Percentiles rank a stretch among this genome's conserved stretches.
Conservation (phyloP, 2,329 filamentous ascomycete species). For the Aspergillus novofumigatus region DNA sequence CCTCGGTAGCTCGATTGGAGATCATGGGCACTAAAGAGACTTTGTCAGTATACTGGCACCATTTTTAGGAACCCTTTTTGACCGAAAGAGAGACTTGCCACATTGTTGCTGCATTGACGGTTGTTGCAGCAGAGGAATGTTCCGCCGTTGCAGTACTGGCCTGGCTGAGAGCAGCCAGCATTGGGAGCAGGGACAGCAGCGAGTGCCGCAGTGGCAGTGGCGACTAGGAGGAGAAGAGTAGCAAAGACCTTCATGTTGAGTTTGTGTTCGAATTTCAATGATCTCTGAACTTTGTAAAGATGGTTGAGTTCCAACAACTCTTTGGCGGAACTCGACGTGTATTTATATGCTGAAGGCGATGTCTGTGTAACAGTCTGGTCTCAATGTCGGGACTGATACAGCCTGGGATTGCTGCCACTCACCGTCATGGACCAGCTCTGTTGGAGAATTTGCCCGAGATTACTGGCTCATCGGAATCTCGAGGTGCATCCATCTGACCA, state of each 20-base stretch:
- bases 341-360: background rate
- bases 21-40: background rate
- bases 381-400: background rate
- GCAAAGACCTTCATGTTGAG: background rate
- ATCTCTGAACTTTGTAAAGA: background rate
- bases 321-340: background rate
- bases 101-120: background rate
- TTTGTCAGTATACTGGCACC: background rate
- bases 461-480: background rate
- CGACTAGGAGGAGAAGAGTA: background rate
- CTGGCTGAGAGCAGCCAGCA: constrained; percentile 6
- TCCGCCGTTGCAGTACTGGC: constrained; percentile 11
- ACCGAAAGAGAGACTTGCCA: background rate
- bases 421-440: background rate
- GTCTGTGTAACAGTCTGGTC: background rate
- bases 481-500: background rate
- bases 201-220: background rate
- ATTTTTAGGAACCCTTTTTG: background rate
- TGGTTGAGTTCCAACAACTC: background rate
- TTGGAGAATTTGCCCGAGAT: background rate
- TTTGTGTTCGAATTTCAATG: background rate
- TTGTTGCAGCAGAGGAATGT: constrained; percentile 8
- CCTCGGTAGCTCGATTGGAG: background rate
- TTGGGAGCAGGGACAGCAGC: background rate
- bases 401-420: background rate